Percentiles rank a stretch among this genome's conserved stretches.
Evolutionary conservation across 1,284 basidiomycete species (phyloP).

Genomic region (Apiotrichum mycotoxinovorans): DNA sequence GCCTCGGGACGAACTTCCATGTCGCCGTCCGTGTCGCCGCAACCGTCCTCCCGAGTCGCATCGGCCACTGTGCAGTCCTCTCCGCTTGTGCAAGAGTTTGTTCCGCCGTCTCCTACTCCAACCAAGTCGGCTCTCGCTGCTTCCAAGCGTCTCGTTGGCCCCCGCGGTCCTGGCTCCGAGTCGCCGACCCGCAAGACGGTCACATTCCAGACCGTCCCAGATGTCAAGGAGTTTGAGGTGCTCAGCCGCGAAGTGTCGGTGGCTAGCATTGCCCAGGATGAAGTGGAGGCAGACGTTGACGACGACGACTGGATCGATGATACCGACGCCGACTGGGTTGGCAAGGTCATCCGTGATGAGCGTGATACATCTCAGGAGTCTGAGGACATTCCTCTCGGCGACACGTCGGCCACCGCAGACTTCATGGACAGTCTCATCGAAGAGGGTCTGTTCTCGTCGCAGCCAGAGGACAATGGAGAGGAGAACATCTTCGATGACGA

Average conservation of each 20-base stretch:
- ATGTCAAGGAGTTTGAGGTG: constrained; percentile 79
- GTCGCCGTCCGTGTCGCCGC: constrained; percentile 40
- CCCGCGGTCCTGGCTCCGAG: constrained; percentile 54
- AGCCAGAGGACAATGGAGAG: constrained; percentile 30
- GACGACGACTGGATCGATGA: constrained; percentile 20
- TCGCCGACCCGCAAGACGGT: constrained; percentile 69
- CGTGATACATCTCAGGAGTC: constrained; percentile 10
- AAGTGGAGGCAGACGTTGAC: constrained; percentile 1
- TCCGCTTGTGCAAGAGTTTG: constrained; percentile 24
- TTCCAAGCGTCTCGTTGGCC: constrained; percentile 75
- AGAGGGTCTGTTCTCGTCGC: constrained; percentile 45
- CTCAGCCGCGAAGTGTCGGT: constrained; percentile 57
- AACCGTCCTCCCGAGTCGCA: constrained; percentile 22
- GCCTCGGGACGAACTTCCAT: constrained; percentile 18
- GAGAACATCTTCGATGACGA: constrained; percentile 36
- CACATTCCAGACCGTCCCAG: constrained; percentile 77
- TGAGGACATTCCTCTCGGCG: constrained; percentile 7
- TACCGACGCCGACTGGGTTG: constrained; percentile 3
- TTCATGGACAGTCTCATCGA: constrained; percentile 49
- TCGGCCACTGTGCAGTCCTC: constrained; percentile 21
- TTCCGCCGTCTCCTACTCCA: constrained; percentile 29
- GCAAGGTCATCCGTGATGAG: background rate
- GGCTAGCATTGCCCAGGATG: constrained; percentile 37
- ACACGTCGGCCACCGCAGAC: constrained; percentile 46
- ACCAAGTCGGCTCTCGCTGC: constrained; percentile 66